Evolutionary conservation across 2,329 filamentous ascomycete genomes (phyloP), one percentile per base, ranked within the genome.

Genomic region (Cladosporium sp.): DNA sequence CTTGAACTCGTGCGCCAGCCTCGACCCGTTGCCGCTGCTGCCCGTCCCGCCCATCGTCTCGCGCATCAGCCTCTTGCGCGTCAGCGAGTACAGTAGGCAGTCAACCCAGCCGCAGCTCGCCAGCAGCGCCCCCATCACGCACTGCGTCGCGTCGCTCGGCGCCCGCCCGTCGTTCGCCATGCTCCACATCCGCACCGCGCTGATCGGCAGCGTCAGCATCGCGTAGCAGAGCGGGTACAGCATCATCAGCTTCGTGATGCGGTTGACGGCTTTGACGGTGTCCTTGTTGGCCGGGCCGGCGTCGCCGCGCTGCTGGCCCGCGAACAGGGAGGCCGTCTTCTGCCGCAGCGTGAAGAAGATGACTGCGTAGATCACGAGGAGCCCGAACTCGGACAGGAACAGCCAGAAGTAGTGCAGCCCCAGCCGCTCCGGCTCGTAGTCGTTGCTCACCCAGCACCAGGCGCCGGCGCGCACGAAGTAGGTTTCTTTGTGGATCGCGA

Each of bases 201-300:
- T 83, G 0, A 88, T 72, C 0, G 85, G 85, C 0, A 83, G 74
- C 0, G 84, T 87, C 63, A 84, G 85, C n/a, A 85, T 60, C 6
- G 86, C 75, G 64, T 87, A 87, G 57, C 87, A 83, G 58, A 84
- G 62, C 0, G 85, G 85, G 55, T 88, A 88, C 7, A 85, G 73
- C 31, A 86, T 71, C 77, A 81, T 80, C 56, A 86, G 82, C 8
- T 80, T 72, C 5, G 75, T 69, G 41, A 77, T 73, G n/a, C 66
- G 68, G 35, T 66, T 65, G 33, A 68, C 62, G 11, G 62, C 58
- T 16, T 57, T 55, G 49, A 65, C 55, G 4, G 64, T 67, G 13
- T 51, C 46, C 18, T 52, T 41, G 51, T 61, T 65, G 11, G 61
- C 57, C 18, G 54, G 50, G 45, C 55, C 53, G 6, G 49, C 28